These are phyloP conservation scores for Claviceps pazoutovae DNA, from an alignment of 2,329 filamentous ascomycete genomes.

Conservation along the genomic window DNA sequence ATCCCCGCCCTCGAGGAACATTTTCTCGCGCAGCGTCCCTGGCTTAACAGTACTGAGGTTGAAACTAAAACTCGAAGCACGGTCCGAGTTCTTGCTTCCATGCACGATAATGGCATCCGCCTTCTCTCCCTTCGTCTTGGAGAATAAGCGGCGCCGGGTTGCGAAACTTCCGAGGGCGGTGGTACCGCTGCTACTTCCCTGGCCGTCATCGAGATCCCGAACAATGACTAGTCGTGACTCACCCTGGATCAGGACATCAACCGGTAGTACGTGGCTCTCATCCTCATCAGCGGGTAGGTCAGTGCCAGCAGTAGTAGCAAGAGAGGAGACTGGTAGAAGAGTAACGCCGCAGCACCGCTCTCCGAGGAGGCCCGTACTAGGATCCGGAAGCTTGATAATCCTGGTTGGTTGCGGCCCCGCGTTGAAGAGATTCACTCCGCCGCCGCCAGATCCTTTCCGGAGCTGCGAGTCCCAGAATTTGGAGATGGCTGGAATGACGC, in stretches of 20 bases:
- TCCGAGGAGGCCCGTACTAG: conserved; percentile 39
- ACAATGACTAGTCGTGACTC: conserved; percentile 42
- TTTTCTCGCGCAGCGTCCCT: conserved; percentile 20
- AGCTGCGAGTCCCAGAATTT: conserved; percentile 48
- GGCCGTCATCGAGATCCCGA: conserved; percentile 36
- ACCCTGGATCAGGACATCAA: conserved; percentile 41
- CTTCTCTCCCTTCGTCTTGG: conserved; percentile 21
- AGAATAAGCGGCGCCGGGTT: conserved; percentile 22
- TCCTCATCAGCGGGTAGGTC: conserved; percentile 13
- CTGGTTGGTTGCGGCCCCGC: conserved; percentile 35
- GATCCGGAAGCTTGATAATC: conserved; percentile 41
- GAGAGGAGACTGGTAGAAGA: conserved; percentile 19
- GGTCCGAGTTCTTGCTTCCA: conserved; percentile 22
- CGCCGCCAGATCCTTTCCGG: conserved; percentile 35
- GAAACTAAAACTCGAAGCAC: conserved; percentile 27
- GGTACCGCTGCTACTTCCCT: conserved; percentile 20
- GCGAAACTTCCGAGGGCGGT: conserved; percentile 22
- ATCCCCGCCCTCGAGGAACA: conserved; percentile 15
- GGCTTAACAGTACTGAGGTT: conserved; percentile 35
- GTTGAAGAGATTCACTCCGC: conserved; percentile 40
- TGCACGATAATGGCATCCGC: conserved; percentile 43
- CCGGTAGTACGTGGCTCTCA: conserved; percentile 25
- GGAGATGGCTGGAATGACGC: conserved; percentile 38
- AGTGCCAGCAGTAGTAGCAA: conserved; percentile 17
- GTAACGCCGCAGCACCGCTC: conserved; percentile 41